Evolutionary conservation across 805 yeast species (phyloP).

Genomic region (Spathaspora gorwiae): DNA sequence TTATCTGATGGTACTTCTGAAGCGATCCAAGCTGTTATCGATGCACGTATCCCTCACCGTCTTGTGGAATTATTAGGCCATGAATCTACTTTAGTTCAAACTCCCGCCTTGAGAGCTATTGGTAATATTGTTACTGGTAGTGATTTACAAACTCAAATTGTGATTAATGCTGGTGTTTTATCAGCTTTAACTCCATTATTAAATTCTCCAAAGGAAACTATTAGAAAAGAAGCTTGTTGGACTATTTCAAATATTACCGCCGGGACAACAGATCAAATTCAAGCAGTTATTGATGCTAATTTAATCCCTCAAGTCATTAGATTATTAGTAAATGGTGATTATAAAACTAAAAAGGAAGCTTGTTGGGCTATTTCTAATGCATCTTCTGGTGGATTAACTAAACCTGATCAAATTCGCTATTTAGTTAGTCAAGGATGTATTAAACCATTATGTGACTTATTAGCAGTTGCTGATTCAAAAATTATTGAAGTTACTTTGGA

Average conservation of each 20-base stretch:
- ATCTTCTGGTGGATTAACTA: constrained; percentile 87
- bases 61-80: constrained; percentile 86
- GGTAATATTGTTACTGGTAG: constrained; percentile 98
- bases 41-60: constrained; percentile 91
- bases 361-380: constrained; percentile 99
- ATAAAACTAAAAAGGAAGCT: constrained; percentile 96
- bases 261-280: constrained; percentile 92
- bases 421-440: constrained; percentile 94
- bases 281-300: constrained; percentile 93
- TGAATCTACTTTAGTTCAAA: constrained; percentile 81
- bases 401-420: constrained; percentile 91
- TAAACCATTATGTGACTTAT: constrained; percentile 91
- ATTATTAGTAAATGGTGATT: constrained; percentile 75
- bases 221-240: constrained; percentile 98
- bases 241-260: constrained; percentile 97
- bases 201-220: constrained; percentile 81
- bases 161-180: constrained; percentile 88
- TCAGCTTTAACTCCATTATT: constrained; percentile 78
- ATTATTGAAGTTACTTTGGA: constrained; percentile 93
- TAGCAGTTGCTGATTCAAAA: constrained; percentile 82
- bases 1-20: constrained; percentile 88
- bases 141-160: constrained; percentile 91
- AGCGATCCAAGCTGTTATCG: constrained; percentile 94
- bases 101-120: constrained; percentile 95
- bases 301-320: constrained; percentile 87